Evolutionary conservation across 1,284 basidiomycete species (phyloP).

Genomic region (Ceratorhiza oryzae-sativae): DNA sequence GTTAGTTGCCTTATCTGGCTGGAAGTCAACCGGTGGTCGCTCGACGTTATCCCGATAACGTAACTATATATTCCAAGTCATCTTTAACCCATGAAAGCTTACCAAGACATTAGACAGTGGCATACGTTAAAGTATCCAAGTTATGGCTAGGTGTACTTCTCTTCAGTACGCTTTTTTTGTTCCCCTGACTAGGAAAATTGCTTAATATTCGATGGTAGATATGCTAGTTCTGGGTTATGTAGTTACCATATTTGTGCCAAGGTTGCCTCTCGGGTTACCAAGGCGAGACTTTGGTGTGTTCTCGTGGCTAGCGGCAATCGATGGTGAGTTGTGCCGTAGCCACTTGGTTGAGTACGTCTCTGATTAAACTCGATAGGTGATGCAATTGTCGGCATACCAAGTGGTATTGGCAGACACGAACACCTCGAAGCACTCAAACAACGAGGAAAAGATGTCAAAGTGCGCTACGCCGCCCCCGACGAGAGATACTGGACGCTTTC

Average conservation of each 20-base stretch:
- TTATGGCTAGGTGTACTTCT: conserved; percentile 15
- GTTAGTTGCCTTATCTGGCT: conserved; percentile 20
- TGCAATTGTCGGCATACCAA: conserved; percentile 18
- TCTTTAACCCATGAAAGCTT: background rate
- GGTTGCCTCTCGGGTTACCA: conserved; percentile 31
- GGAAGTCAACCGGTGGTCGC: conserved; percentile 24
- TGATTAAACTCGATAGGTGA: background rate
- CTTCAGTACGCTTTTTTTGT: background rate
- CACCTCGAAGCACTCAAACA: conserved; percentile 30
- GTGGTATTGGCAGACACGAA: conserved; percentile 21
- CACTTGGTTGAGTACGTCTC: background rate
- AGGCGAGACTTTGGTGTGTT: conserved; percentile 36
- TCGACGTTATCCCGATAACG: conserved; percentile 19
- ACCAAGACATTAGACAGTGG: conserved; percentile 15
- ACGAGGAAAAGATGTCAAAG: conserved; percentile 16
- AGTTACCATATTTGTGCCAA: conserved; percentile 28
- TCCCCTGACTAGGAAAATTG: background rate
- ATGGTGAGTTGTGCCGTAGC: background rate
- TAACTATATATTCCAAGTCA: background rate
- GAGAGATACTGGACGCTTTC: conserved; percentile 21
- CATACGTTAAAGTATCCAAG: conserved; percentile 23
- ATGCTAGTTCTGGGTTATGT: conserved; percentile 30
- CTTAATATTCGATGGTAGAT: background rate
- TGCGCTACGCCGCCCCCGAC: conserved; percentile 19
- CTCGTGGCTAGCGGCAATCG: conserved; percentile 37